These are phyloP conservation scores for Penicillium thymicola DNA, from an alignment of 2,329 filamentous ascomycete species.

Conservation along the genomic window DNA sequence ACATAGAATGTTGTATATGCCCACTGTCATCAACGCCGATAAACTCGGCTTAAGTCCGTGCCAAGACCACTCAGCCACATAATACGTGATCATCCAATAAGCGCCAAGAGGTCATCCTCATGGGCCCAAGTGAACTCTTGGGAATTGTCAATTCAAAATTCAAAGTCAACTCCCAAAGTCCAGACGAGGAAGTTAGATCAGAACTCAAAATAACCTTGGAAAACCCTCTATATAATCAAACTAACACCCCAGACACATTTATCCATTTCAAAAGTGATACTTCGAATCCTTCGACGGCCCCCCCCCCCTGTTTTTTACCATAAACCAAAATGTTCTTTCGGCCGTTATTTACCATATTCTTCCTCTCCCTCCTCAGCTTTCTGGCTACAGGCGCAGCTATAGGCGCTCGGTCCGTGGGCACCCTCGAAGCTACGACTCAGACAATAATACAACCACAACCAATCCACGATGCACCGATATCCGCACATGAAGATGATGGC, in stretches of 20 bases:
- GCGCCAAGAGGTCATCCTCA: slow-evolving; percentile 7
- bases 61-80: slow-evolving; percentile 7
- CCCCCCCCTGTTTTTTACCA: not conserved
- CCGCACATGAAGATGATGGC: not conserved
- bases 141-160: not conserved
- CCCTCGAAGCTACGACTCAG: not conserved
- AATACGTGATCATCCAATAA: slow-evolving; percentile 1
- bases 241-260: too few species aligned
- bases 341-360: not conserved
- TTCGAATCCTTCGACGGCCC: not conserved
- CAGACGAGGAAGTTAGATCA: not conserved
- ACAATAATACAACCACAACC: not conserved
- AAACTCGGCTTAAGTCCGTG: slow-evolving; percentile 1
- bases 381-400: not conserved
- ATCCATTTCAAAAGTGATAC: not conserved
- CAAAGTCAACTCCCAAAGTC: not conserved
- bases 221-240: not conserved
- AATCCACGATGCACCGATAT: not conserved
- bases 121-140: not conserved
- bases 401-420: not conserved
- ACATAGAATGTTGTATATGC: too few species aligned
- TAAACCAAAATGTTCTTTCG: not conserved
- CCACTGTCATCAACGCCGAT: not conserved
- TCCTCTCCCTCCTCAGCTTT: not conserved
- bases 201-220: not conserved